Evolutionary conservation across 2,329 filamentous ascomycete genomes (phyloP).

Genomic region (Trichoderma koningii): DNA sequence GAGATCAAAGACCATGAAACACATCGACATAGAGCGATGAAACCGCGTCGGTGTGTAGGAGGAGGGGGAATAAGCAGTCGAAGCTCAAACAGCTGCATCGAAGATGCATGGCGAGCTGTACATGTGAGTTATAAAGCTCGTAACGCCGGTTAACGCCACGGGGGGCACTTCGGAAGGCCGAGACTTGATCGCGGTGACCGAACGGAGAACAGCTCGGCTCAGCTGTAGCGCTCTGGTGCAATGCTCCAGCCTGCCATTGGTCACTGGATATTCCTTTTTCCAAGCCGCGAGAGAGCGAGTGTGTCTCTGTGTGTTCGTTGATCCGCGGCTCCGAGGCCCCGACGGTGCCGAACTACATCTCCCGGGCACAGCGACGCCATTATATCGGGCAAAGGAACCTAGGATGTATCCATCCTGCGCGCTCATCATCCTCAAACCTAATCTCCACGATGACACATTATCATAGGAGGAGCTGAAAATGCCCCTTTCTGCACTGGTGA

Average conservation of each 20-base stretch:
- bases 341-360: not conserved
- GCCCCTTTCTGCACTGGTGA: not conserved
- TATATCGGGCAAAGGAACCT: not conserved
- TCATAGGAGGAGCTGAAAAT: not conserved
- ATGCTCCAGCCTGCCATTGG: not conserved
- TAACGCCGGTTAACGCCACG: constrained; percentile 20
- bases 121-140: constrained; percentile 14
- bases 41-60: not conserved
- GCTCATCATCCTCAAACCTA: not conserved
- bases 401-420: not conserved
- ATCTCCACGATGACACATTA: not conserved
- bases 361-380: not conserved
- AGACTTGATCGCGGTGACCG: constrained; percentile 14
- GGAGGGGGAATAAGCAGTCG: not conserved
- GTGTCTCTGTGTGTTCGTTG: not conserved
- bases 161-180: constrained; percentile 20
- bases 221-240: not conserved
- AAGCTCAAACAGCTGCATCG: not conserved
- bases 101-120: not conserved
- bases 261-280: constrained; percentile 14
- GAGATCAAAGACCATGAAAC: not conserved
- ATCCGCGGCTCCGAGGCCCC: not conserved
- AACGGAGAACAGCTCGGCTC: constrained; percentile 17
- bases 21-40: not conserved
- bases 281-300: not conserved